Conservation (phyloP, 805 yeast genomes). For the Ogataea saltuana region DNA sequence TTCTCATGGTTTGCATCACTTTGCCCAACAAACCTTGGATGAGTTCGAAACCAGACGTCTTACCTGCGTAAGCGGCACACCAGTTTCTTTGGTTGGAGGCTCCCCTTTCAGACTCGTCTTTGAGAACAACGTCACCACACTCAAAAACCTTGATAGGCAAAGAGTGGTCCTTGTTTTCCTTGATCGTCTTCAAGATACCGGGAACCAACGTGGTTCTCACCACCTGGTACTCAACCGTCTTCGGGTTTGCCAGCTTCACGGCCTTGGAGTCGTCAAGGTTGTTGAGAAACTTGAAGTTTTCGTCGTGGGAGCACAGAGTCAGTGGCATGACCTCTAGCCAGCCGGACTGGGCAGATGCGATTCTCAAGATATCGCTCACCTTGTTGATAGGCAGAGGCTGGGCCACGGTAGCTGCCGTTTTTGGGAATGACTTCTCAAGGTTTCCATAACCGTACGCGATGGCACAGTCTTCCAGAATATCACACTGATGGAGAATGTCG, state of each 20-base stretch:
- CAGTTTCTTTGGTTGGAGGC: constrained; percentile 92
- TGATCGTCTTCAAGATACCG: constrained; percentile 90
- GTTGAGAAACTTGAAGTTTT: constrained; percentile 87
- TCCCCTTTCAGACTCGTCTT: constrained; percentile 81
- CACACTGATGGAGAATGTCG: constrained; percentile 95
- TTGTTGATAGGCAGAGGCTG: constrained; percentile 89
- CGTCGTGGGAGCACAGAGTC: constrained; percentile 94
- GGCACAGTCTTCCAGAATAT: constrained; percentile 98
- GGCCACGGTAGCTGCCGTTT: constrained; percentile 78
- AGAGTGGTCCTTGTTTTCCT: constrained; percentile 94
- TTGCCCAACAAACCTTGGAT: constrained; percentile 95
- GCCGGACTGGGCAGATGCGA: constrained; percentile 90
- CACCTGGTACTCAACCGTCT: constrained; percentile 95
- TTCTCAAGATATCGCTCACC: constrained; percentile 84
- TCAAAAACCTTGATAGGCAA: constrained; percentile 95
- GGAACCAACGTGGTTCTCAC: constrained; percentile 94
- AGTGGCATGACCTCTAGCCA: constrained; percentile 96
- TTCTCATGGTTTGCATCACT: constrained; percentile 93
- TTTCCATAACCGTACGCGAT: constrained; percentile 94
- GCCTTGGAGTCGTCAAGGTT: constrained; percentile 70
- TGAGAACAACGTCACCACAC: constrained; percentile 90
- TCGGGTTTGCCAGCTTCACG: constrained; percentile 92
- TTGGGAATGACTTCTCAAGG: constrained; percentile 74
- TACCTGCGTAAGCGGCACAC: constrained; percentile 93
- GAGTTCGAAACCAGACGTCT: constrained; percentile 90